Evolutionary conservation across 441 rosid genomes (phyloP).

Genomic region (Arabidopsis hybrid): DNA sequence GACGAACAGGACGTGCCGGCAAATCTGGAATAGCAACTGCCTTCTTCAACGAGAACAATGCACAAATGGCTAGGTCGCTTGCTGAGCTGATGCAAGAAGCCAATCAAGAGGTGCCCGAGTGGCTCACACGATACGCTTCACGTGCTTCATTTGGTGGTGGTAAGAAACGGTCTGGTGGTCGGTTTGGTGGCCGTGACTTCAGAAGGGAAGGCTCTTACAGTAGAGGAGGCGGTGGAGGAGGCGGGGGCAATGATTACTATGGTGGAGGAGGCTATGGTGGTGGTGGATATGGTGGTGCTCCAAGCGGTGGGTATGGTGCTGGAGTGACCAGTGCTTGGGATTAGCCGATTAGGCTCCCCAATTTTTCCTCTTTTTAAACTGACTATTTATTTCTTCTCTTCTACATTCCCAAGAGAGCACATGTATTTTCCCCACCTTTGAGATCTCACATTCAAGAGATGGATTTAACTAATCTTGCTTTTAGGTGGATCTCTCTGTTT

Average conservation of each 20-base stretch:
- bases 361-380: slow-evolving; percentile 31
- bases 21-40: slow-evolving; percentile 69
- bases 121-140: slow-evolving; percentile 61
- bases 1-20: slow-evolving; percentile 72
- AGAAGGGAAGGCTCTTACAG: slow-evolving; percentile 57
- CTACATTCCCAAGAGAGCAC: slow-evolving; percentile 42
- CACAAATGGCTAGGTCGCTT: slow-evolving; percentile 55
- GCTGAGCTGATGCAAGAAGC: slow-evolving; percentile 73
- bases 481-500: slow-evolving; percentile 38
- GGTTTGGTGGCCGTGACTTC: slow-evolving; percentile 68
- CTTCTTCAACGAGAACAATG: slow-evolving; percentile 61
- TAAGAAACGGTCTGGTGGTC: slow-evolving; percentile 56
- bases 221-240: slow-evolving; percentile 37
- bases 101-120: slow-evolving; percentile 67
- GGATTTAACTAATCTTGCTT: slow-evolving; percentile 40
- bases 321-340: slow-evolving; percentile 87
- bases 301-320: slow-evolving; percentile 54
- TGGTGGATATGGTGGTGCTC: slow-evolving; percentile 53
- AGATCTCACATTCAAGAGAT: slow-evolving; percentile 41
- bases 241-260: slow-evolving; percentile 31
- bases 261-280: slow-evolving; percentile 47
- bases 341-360: slow-evolving; percentile 47
- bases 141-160: slow-evolving; percentile 58
- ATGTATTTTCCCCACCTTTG: slow-evolving; percentile 36
- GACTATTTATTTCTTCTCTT: slow-evolving; percentile 34